Evolutionary conservation across 192 early-diverging fungal species (phyloP), one percentile per base, ranked within the genome.

Genomic region (Backusella sp.): DNA sequence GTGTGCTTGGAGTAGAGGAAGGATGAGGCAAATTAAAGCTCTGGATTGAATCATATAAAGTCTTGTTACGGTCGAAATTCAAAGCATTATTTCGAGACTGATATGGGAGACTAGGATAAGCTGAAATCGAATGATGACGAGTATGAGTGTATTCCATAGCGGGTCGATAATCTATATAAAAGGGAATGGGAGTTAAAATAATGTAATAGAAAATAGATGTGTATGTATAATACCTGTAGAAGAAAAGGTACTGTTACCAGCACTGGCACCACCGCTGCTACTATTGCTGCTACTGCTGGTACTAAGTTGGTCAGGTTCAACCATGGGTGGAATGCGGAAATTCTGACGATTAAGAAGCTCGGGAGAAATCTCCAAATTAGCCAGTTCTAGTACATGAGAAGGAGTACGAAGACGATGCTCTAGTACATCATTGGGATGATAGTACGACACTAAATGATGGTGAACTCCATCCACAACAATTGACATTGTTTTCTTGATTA

Each of bases 401-500:
- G 88, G 88, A n/a, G 86, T 89, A 67, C 79, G 80, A 11, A 89
- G 77, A 34, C 72, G 71, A 28, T 87, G 75, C 6, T 82, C 82
- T n/a, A 89, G 35, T 67, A 89, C 86, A 73, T 89, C 88, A 42
- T 87, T 86, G 75, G 86, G 86, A 66, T 76, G 81, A 76, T 89
- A 89, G 69, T 89, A 89, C 17, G 83, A 85, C 59, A 89, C 85
- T 28, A 89, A 52, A 72, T 89, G 86, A 66, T 89, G 88, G 12
- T 80, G 83, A 34, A 89, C 86, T n/a, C 88, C 88, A 65, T 88
- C 84, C 41, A 93, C 88, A 14, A 88, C 74, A 62, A 94, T 82
- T 14, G 93, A 94, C 82, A 94, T 92, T 39, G 92, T 91, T 77
- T 93, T 92, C 67, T 94, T 94, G 28, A 93, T 86, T 37, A 94